phyloP scores from a whole-genome alignment of 768 basidiomycete genomes.

The Leucosporidium scottii region DNA sequence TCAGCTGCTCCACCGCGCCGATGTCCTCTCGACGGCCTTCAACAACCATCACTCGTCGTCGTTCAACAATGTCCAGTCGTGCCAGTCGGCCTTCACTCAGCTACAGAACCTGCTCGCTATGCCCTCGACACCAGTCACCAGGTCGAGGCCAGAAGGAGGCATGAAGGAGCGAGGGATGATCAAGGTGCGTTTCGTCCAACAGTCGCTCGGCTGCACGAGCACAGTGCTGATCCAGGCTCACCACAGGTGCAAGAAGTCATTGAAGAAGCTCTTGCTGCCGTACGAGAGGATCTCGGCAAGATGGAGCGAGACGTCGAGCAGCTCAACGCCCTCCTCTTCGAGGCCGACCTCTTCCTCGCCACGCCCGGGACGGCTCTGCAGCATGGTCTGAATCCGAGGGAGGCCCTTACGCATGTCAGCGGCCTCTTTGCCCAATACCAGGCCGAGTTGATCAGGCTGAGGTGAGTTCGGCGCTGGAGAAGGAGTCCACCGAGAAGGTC shows the following conservation, averaged over 20 bases:
- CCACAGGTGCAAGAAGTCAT: slow-evolving; percentile 24
- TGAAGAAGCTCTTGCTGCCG: slow-evolving; percentile 21
- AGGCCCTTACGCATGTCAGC: slow-evolving; percentile 27
- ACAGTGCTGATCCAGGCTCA: neutral
- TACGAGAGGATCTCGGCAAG: slow-evolving; percentile 25
- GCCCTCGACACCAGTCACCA: slow-evolving; percentile 19
- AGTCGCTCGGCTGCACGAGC: neutral
- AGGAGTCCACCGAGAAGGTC: neutral
- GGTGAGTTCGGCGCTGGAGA: slow-evolving; percentile 9
- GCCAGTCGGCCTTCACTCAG: slow-evolving; percentile 15
- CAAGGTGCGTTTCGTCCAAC: slow-evolving; percentile 3
- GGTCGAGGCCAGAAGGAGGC: slow-evolving; percentile 22
- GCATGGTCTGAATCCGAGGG: slow-evolving; percentile 28
- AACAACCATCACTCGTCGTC: slow-evolving; percentile 25
- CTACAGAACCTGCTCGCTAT: slow-evolving; percentile 26
- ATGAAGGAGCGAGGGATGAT: slow-evolving; percentile 28
- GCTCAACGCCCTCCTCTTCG: slow-evolving; percentile 24
- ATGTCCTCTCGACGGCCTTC: slow-evolving; percentile 23
- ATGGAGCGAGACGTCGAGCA: slow-evolving; percentile 32
- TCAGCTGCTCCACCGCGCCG: slow-evolving; percentile 23
- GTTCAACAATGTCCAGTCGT: slow-evolving; percentile 13
- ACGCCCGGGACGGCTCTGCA: slow-evolving; percentile 17
- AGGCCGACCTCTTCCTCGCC: slow-evolving; percentile 30
- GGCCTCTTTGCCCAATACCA: slow-evolving; percentile 27
- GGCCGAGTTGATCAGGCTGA: slow-evolving; percentile 27